These are phyloP conservation scores for Nitzschia palea DNA, from an alignment of 108 stramenopile species.

Conservation along the genomic window DNA sequence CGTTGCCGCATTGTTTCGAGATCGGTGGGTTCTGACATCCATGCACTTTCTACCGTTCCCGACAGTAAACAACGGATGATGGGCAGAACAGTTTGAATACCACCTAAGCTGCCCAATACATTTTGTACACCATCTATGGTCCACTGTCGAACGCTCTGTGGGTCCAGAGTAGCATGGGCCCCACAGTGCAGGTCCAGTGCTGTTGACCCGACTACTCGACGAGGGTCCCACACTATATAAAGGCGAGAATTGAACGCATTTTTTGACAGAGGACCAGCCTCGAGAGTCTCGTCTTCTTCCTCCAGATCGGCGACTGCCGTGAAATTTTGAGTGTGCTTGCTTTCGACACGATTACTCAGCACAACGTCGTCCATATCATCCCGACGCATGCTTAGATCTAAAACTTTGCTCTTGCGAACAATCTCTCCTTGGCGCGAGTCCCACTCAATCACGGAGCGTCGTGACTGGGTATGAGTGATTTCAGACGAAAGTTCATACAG, in stretches of 20 bases:
- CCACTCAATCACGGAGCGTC: conserved; percentile 16
- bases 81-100: conserved; percentile 65
- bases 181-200: conserved; percentile 65
- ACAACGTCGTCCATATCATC: conserved; percentile 48
- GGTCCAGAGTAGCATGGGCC: conserved; percentile 40
- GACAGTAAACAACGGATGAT: conserved; percentile 36
- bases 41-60: conserved; percentile 10
- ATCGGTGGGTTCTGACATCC: conserved; percentile 18
- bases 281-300: conserved; percentile 21
- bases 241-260: conserved; percentile 58
- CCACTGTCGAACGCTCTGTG: conserved; percentile 41
- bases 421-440: conserved; percentile 26
- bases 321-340: not conserved
- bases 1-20: not conserved
- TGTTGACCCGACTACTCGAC: conserved; percentile 30
- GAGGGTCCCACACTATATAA: conserved; percentile 74
- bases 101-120: conserved; percentile 66
- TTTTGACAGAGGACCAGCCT: conserved; percentile 17
- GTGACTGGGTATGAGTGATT: conserved; percentile 3
- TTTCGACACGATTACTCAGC: conserved; percentile 4
- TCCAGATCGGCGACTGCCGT: conserved; percentile 23
- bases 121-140: conserved; percentile 54
- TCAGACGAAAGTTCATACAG: conserved; percentile 57
- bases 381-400: conserved; percentile 20
- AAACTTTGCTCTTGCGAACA: conserved; percentile 18